Percentiles rank a stretch among this genome's conserved stretches.
These are phyloP conservation scores for Coemansia sp. DNA, from an alignment of 192 early-diverging fungal species.

Conservation along the genomic window DNA sequence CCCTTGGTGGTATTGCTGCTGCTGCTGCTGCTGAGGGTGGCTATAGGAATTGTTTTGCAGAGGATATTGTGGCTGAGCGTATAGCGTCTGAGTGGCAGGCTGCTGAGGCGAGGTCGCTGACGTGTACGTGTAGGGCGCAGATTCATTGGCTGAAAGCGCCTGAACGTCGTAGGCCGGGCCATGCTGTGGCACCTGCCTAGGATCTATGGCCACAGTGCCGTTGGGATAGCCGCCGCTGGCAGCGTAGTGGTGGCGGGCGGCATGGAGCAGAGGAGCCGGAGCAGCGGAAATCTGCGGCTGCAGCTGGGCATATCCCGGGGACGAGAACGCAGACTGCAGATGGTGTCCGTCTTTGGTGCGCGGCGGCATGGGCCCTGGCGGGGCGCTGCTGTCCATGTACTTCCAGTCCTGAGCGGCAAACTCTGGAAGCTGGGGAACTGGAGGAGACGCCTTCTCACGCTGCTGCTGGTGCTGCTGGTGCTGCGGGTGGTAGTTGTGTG, in stretches of 20 bases:
- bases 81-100: constrained; percentile 9
- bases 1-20: constrained; percentile 14
- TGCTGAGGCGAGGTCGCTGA: constrained; percentile 11
- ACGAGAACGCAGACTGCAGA: constrained; percentile 9
- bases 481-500: constrained; percentile 11
- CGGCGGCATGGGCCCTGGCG: background rate
- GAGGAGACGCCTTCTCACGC: constrained; percentile 4
- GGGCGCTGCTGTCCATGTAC: constrained; percentile 6
- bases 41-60: constrained; percentile 12
- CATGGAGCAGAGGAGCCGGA: constrained; percentile 9
- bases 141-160: constrained; percentile 7
- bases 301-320: constrained; percentile 7
- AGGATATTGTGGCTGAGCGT: constrained; percentile 23
- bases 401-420: constrained; percentile 17
- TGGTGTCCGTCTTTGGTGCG: background rate
- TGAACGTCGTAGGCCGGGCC: constrained; percentile 1
- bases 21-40: constrained; percentile 15
- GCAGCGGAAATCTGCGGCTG: constrained; percentile 3
- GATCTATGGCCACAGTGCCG: constrained; percentile 4
- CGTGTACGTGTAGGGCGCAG: constrained; percentile 10
- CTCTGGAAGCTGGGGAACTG: constrained; percentile 14
- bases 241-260: background rate
- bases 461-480: constrained; percentile 9
- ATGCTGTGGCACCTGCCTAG: constrained; percentile 8
- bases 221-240: constrained; percentile 6